Base-by-base conservation (phyloP, 202 grass and related monocot species). In the Setaria italica region DNA sequence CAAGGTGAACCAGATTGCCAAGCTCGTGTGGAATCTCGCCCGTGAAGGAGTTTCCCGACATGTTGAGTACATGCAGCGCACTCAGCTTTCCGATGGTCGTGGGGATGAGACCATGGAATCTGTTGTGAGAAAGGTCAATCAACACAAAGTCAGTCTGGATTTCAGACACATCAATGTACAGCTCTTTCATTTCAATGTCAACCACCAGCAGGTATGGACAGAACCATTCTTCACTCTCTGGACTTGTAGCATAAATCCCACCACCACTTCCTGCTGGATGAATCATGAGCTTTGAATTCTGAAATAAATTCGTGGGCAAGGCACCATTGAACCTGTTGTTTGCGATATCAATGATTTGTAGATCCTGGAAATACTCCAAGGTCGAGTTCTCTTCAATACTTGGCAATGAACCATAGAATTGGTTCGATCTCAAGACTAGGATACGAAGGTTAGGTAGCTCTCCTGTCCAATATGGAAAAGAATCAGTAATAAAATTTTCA, bases 21-120 rank as follows among this genome's bases (percentile, higher is more conserved):
- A 91, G 56, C 51, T 82, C 76, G 0, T 0, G 15, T 0, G 90
- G 86, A 34, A 91, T 91, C 11, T 71, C 48, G 5, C 90, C 82
- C 0, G 32, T 37, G 9, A 91, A 65, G 35, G 35, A 37, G 35
- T 37, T 37, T 37, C 35, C 35, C 35, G 35, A 37, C 35, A 37
- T 37, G 35, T 37, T 37, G 35, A 37, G 35, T 4, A 37, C 35
- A 37, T 37, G 35, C 35, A 37, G 35, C 2, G 35, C 35, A 37
- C 35, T 37, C 35, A 37, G 35, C 35, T 37, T 37, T 37, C 35
- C 35, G 35, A 37, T 37, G 35, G 35, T 37, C 4, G 35, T 37
- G 35, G 35, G 35, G 35, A 37, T 37, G 35, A 37, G 35, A 37
- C 35, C 35, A 37, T 37, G 3, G 35, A 37, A 37, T 37, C 2